Percentiles rank a stretch among this genome's conserved stretches.
These are phyloP conservation scores for Botryotinia convoluta DNA, from an alignment of 2,329 filamentous ascomycete genomes.

Conservation along the genomic window DNA sequence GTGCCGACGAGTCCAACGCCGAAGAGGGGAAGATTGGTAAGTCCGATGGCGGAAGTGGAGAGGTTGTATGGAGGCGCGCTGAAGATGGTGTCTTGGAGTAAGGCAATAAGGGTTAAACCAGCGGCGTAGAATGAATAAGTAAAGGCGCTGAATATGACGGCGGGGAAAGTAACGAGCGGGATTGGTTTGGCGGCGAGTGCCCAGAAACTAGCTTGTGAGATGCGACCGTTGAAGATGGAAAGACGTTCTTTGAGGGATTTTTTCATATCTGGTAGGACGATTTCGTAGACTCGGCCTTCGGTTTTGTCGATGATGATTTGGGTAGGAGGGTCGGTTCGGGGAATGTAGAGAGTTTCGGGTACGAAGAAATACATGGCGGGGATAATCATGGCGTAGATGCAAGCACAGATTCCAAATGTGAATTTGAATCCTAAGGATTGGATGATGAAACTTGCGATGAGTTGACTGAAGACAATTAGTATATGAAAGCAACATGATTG, in stretches of 20 bases:
- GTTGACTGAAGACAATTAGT: constrained; percentile 38
- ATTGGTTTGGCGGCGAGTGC: constrained; percentile 45
- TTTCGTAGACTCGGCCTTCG: constrained; percentile 31
- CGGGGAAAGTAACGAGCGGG: constrained; percentile 50
- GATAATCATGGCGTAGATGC: constrained; percentile 44
- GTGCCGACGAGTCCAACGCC: constrained; percentile 38
- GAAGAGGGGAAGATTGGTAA: constrained; percentile 29
- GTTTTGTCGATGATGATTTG: constrained; percentile 32
- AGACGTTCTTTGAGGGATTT: constrained; percentile 41
- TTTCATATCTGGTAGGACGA: constrained; percentile 29
- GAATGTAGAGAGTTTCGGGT: constrained; percentile 43
- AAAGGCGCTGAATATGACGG: constrained; percentile 39
- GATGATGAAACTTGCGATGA: constrained; percentile 44
- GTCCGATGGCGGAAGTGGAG: constrained; percentile 27
- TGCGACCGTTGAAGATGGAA: constrained; percentile 42
- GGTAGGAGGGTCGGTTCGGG: constrained; percentile 20
- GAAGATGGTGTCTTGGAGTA: constrained; percentile 31
- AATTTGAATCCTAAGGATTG: constrained; percentile 39
- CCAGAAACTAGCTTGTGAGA: constrained; percentile 41
- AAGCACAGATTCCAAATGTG: constrained; percentile 42
- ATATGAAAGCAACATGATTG: not conserved
- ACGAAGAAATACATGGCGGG: constrained; percentile 46
- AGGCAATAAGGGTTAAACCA: constrained; percentile 31
- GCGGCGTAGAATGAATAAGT: constrained; percentile 31
- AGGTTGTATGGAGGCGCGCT: constrained; percentile 29